Percentiles rank a stretch among this genome's conserved stretches.
phyloP scores from a whole-genome alignment of 2,329 filamentous ascomycete species.

The Aotearoamyces nothofagi region DNA sequence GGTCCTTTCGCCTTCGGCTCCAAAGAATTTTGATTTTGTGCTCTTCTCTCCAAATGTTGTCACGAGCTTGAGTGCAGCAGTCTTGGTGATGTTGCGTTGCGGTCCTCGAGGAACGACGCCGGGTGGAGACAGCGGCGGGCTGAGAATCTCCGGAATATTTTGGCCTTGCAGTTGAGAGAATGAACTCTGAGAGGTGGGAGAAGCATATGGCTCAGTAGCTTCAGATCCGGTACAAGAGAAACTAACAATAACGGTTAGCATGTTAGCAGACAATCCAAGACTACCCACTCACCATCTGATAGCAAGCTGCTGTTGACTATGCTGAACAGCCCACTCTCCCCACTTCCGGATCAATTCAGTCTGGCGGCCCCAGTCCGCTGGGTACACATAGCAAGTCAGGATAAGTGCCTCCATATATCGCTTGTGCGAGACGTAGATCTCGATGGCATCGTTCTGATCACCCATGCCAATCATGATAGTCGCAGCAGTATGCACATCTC shows the following conservation, averaged over 20 bases:
- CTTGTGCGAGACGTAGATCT: slow-evolving; percentile 86
- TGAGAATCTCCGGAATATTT: slow-evolving; percentile 44
- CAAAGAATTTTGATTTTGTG: slow-evolving; percentile 49
- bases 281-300: slow-evolving; percentile 49
- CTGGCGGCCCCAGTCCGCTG: slow-evolving; percentile 81
- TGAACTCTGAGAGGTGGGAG: slow-evolving; percentile 57
- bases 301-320: slow-evolving; percentile 77
- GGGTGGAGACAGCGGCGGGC: slow-evolving; percentile 62
- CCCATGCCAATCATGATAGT: slow-evolving; percentile 88
- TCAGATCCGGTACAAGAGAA: slow-evolving; percentile 85
- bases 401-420: slow-evolving; percentile 88
- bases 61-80: slow-evolving; percentile 76
- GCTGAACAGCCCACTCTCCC: slow-evolving; percentile 81
- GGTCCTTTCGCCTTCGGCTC: slow-evolving; percentile 44
- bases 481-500: slow-evolving; percentile 81
- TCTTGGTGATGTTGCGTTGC: slow-evolving; percentile 55
- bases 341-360: slow-evolving; percentile 81
- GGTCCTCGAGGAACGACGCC: slow-evolving; percentile 39
- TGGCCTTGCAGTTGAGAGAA: slow-evolving; percentile 41
- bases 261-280: neutral
- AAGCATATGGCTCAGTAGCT: slow-evolving; percentile 75
- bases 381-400: slow-evolving; percentile 69
- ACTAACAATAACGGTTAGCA: slow-evolving; percentile 20
- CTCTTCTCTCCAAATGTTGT: slow-evolving; percentile 64
- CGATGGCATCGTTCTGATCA: slow-evolving; percentile 86